phyloP scores from a whole-genome alignment of 129 eudicot genomes.

The Helianthus tuberosus region DNA sequence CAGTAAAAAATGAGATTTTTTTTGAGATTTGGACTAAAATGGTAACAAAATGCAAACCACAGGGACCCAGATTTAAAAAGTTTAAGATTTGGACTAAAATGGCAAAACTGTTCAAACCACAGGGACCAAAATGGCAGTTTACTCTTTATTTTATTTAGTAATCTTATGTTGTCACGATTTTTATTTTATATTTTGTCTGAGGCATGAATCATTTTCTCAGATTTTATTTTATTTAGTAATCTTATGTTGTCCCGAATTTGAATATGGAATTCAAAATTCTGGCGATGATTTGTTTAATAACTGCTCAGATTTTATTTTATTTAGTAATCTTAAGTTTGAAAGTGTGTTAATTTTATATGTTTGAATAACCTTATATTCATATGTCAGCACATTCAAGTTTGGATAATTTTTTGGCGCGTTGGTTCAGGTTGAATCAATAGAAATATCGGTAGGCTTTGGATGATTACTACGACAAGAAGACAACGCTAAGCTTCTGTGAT shows the following conservation, averaged over 20 bases:
- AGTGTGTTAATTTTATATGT: background rate
- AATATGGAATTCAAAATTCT: conserved; percentile 6
- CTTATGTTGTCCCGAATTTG: no score
- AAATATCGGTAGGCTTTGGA: conserved; percentile 97
- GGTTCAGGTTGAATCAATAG: conserved; percentile 90
- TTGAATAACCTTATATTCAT: background rate
- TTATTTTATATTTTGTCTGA: conserved; percentile 19
- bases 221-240: no score
- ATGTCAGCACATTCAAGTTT: conserved; percentile 82
- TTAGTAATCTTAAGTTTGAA: no score
- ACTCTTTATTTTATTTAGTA: no score
- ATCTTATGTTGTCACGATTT: background rate
- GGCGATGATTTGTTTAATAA: background rate
- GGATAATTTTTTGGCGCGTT: conserved; percentile 77
- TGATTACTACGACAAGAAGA: conserved; percentile 77
- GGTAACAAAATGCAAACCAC: no score
- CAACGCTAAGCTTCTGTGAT: conserved; percentile 42
- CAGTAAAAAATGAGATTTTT: no score
- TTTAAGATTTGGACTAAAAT: no score
- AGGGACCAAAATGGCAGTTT: no score
- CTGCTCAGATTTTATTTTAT: no score
- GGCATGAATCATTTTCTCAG: conserved; percentile 93
- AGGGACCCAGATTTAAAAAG: no score
- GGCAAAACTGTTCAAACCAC: no score
- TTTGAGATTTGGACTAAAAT: no score